A percentile compares a stretch with the other conserved stretches of the same genome.
Evolutionary conservation across 1,139 yeast species (phyloP).

Genomic region (Zygotorulaspora mrakii): DNA sequence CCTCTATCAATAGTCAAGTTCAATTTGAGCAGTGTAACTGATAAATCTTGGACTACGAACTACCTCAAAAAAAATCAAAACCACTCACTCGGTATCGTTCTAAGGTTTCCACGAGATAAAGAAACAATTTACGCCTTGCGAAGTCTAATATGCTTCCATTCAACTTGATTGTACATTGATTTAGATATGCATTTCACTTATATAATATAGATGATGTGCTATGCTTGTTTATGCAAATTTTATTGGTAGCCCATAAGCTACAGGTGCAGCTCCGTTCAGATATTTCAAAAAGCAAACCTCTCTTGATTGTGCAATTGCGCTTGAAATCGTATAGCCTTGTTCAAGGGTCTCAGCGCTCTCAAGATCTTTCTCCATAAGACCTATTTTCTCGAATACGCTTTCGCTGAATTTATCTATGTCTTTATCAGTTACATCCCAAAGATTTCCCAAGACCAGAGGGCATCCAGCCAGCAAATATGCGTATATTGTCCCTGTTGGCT

Average conservation of each 20-base stretch:
- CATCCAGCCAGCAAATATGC: constrained; percentile 77
- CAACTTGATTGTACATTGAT: constrained; percentile 3
- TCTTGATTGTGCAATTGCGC: constrained; percentile 57
- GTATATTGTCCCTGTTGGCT: constrained; percentile 71
- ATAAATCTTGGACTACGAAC: constrained; percentile 5
- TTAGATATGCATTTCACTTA: constrained; percentile 5
- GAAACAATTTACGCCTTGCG: constrained; percentile 15
- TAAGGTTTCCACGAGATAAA: constrained; percentile 14
- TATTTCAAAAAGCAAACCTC: constrained; percentile 59
- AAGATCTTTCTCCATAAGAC: constrained; percentile 40
- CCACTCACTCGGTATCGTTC: constrained; percentile 14
- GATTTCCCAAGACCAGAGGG: constrained; percentile 76
- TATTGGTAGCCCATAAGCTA: constrained; percentile 68
- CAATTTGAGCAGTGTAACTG: constrained; percentile 6
- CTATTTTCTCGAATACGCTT: constrained; percentile 59
- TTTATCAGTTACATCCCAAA: constrained; percentile 97
- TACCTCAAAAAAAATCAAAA: constrained; percentile 7
- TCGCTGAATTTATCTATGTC: constrained; percentile 80
- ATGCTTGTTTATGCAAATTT: constrained; percentile 6
- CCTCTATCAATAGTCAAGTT: constrained; percentile 3
- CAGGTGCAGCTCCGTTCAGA: constrained; percentile 80
- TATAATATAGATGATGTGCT: constrained; percentile 7
- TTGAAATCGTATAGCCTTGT: constrained; percentile 15
- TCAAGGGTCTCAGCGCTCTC: constrained; percentile 5
- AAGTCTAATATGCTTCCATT: constrained; percentile 13